Conservation (phyloP, 1,139 yeast genomes). For the Protomyces macrosporus region DNA sequence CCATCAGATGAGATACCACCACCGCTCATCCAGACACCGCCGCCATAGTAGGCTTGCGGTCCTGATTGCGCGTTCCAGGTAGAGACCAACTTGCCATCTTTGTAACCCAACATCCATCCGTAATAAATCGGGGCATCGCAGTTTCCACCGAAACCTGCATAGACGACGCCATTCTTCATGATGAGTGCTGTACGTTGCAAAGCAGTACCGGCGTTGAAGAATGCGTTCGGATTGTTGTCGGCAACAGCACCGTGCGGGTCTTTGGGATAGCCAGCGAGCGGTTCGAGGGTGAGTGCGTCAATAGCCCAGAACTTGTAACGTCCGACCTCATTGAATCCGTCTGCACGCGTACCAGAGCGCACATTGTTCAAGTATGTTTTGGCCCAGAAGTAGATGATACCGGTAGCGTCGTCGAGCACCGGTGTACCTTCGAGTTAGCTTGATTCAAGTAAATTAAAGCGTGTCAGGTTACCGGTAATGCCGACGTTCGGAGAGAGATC, state of each 20-base stretch:
- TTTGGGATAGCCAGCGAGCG: not conserved
- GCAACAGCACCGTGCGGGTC: not conserved
- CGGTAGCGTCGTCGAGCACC: not conserved
- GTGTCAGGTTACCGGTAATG: not conserved
- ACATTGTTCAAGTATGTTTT: slow-evolving; percentile 5
- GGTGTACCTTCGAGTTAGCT: not conserved
- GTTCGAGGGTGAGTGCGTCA: slow-evolving; percentile 1
- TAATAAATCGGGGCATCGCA: not conserved
- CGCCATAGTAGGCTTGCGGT: not conserved
- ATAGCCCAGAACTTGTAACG: slow-evolving; percentile 1
- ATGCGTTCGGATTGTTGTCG: not conserved
- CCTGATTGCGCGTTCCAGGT: slow-evolving; percentile 6
- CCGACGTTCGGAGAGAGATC: slow-evolving; percentile 7
- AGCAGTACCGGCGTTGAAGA: slow-evolving; percentile 1
- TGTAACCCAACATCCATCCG: slow-evolving; percentile 4
- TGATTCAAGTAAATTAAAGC: too few species aligned
- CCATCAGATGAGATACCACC: slow-evolving; percentile 4
- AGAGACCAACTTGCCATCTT: not conserved
- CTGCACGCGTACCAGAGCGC: not conserved
- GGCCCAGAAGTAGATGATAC: slow-evolving; percentile 8
- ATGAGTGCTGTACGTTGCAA: not conserved
- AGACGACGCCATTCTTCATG: slow-evolving; percentile 3
- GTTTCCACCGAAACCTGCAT: slow-evolving; percentile 8
- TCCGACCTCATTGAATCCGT: not conserved
- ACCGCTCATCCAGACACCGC: slow-evolving; percentile 8